Percentiles rank a stretch among this genome's conserved stretches.
These are phyloP conservation scores for Margaritispora aquatica DNA, from an alignment of 495 filamentous ascomycete genomes.

Conservation along the genomic window DNA sequence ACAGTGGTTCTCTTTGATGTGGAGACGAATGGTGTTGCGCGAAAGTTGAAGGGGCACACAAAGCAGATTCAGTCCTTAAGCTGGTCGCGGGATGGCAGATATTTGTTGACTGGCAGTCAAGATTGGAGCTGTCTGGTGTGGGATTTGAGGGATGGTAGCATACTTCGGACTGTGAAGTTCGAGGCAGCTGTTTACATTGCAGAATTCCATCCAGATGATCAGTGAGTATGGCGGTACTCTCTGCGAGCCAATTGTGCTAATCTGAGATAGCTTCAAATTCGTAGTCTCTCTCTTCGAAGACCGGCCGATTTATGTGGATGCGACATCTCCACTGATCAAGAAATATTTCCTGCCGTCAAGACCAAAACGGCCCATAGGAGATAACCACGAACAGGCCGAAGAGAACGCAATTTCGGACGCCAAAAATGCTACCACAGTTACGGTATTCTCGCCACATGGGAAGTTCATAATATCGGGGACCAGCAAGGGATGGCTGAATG, in stretches of 20 bases:
- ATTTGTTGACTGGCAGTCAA: slow-evolving; percentile 88
- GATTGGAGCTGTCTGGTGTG: slow-evolving; percentile 95
- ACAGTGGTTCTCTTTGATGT: slow-evolving; percentile 94
- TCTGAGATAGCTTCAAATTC: slow-evolving; percentile 59
- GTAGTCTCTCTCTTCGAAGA: slow-evolving; percentile 91
- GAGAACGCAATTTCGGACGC: slow-evolving; percentile 55
- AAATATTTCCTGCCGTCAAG: slow-evolving; percentile 76
- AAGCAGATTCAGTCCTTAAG: slow-evolving; percentile 85
- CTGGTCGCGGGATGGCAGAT: slow-evolving; percentile 88
- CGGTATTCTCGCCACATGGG: slow-evolving; percentile 77
- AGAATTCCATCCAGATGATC: slow-evolving; percentile 86
- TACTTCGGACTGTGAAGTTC: slow-evolving; percentile 69
- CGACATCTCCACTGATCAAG: slow-evolving; percentile 54
- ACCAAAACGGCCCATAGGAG: slow-evolving; percentile 57
- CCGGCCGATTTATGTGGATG: slow-evolving; percentile 79
- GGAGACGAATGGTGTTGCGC: slow-evolving; percentile 91
- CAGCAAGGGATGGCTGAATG: slow-evolving; percentile 90
- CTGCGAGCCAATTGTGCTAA: background rate
- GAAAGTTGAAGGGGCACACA: slow-evolving; percentile 87
- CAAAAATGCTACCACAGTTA: slow-evolving; percentile 86
- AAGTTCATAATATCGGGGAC: slow-evolving; percentile 87
- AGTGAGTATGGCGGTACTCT: slow-evolving; percentile 51
- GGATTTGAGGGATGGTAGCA: slow-evolving; percentile 69
- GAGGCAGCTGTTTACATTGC: slow-evolving; percentile 92
- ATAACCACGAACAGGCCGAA: slow-evolving; percentile 72